phyloP scores from a whole-genome alignment of 2,329 filamentous ascomycete genomes.

The Ophiostoma triangulosporum region DNA sequence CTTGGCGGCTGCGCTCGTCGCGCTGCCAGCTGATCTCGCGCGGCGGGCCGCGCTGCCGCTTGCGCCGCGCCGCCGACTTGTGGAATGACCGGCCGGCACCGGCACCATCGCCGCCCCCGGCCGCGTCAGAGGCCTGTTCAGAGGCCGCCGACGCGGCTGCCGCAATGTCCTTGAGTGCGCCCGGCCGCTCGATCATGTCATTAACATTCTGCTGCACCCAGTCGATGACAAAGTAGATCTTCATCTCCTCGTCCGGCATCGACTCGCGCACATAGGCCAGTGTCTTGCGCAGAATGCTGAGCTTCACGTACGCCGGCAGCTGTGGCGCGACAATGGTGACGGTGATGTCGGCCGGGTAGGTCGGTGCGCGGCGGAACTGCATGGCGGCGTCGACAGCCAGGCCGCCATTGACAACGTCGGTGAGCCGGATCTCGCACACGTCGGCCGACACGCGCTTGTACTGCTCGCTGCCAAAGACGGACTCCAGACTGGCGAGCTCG shows the following conservation, averaged over 20 bases:
- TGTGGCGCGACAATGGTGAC: slow-evolving; percentile 50
- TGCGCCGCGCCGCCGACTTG: slow-evolving; percentile 17
- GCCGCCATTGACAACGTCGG: slow-evolving; percentile 37
- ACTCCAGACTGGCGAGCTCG: slow-evolving; percentile 69
- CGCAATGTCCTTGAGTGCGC: slow-evolving; percentile 71
- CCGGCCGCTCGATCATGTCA: slow-evolving; percentile 70
- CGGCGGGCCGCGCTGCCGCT: slow-evolving; percentile 32
- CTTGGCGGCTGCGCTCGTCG: slow-evolving; percentile 44
- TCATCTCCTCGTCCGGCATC: slow-evolving; percentile 74
- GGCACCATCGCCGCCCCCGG: no score
- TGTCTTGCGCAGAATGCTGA: slow-evolving; percentile 72
- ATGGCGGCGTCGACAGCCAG: slow-evolving; percentile 37
- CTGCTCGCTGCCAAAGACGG: slow-evolving; percentile 63
- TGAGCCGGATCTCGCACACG: slow-evolving; percentile 57
- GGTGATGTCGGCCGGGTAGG: slow-evolving; percentile 60
- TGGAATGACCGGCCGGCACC: slow-evolving; percentile 6
- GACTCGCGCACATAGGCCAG: slow-evolving; percentile 57
- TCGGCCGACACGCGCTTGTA: slow-evolving; percentile 48
- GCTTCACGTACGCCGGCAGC: slow-evolving; percentile 82
- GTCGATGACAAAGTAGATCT: slow-evolving; percentile 74
- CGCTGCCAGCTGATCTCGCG: slow-evolving; percentile 49
- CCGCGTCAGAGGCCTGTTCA: slow-evolving; percentile 35
- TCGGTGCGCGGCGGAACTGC: slow-evolving; percentile 57
- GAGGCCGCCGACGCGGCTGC: slow-evolving; percentile 57
- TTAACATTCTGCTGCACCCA: slow-evolving; percentile 83